phyloP scores from a whole-genome alignment of 2,329 filamentous ascomycete species.

The Annulohypoxylon truncatum region DNA sequence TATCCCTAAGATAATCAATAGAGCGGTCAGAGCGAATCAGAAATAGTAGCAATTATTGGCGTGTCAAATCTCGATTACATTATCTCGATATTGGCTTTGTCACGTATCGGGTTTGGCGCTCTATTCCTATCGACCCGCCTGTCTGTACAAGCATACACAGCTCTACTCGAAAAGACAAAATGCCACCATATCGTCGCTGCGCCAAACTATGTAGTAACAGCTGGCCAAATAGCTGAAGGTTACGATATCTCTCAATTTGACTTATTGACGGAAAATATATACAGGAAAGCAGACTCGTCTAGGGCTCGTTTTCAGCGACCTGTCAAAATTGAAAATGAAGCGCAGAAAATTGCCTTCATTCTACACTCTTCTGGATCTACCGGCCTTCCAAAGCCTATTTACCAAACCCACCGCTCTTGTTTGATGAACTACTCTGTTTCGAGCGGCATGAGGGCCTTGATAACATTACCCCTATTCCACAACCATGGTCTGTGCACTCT shows the following conservation, averaged over 20 bases:
- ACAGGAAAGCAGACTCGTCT: conserved; percentile 12
- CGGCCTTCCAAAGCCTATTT: conserved; percentile 67
- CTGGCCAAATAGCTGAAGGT: not conserved
- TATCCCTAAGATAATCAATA: not conserved
- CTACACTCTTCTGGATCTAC: conserved; percentile 61
- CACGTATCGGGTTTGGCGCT: conserved; percentile 56
- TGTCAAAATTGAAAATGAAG: conserved; percentile 32
- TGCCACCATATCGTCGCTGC: conserved; percentile 43
- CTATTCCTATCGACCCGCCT: conserved; percentile 57
- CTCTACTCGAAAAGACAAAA: conserved; percentile 52
- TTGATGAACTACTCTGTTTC: conserved; percentile 34
- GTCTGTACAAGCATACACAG: conserved; percentile 52
- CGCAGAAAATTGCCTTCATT: conserved; percentile 41
- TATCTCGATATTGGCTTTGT: conserved; percentile 56
- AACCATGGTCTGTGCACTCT: conserved; percentile 62
- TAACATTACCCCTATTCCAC: conserved; percentile 64
- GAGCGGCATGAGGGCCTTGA: conserved; percentile 58
- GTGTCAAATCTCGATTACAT: conserved; percentile 55
- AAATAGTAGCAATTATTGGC: conserved; percentile 52
- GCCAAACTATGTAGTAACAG: not conserved
- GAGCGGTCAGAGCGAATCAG: not conserved
- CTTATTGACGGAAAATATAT: conserved; percentile 20
- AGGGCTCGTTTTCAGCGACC: conserved; percentile 24
- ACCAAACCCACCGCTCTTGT: conserved; percentile 57
- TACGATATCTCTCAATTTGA: conserved; percentile 1